Conservation (phyloP, 192 early-diverging fungal species). For the Coemansia sp. region DNA sequence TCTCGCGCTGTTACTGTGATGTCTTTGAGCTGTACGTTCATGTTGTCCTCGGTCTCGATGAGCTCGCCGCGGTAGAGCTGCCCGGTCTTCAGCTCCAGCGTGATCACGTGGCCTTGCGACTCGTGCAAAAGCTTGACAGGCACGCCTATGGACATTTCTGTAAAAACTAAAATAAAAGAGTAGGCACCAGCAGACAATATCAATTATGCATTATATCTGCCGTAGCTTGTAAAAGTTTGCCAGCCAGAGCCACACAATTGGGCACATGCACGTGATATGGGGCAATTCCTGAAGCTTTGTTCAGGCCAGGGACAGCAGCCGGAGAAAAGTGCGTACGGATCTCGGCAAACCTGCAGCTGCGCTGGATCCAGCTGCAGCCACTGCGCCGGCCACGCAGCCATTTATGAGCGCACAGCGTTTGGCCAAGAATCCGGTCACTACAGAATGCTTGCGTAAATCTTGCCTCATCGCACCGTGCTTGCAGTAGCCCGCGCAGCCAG, state of each 20-base stretch:
- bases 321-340: not conserved
- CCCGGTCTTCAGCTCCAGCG: slow-evolving; percentile 93
- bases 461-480: not conserved
- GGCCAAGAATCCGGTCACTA: not conserved
- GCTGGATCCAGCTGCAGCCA: not conserved
- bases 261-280: slow-evolving; percentile 1
- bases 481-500: not conserved
- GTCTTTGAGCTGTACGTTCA: slow-evolving; percentile 97
- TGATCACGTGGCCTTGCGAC: slow-evolving; percentile 94
- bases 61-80: slow-evolving; percentile 93
- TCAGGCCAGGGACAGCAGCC: not conserved
- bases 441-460: too few species aligned
- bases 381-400: not conserved
- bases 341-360: not conserved
- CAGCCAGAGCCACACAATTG: slow-evolving; percentile 4
- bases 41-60: slow-evolving; percentile 97
- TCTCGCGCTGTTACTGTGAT: slow-evolving; percentile 92
- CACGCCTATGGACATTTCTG: slow-evolving; percentile 82
- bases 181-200: not conserved
- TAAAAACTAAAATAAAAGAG: not conserved
- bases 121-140: slow-evolving; percentile 97
- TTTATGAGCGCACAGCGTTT: not conserved
- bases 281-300: not conserved
- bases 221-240: not conserved
- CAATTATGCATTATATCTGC: not conserved